These are phyloP conservation scores for Cercospora brassicicola DNA, from an alignment of 2,329 filamentous ascomycete genomes.

Conservation along the genomic window DNA sequence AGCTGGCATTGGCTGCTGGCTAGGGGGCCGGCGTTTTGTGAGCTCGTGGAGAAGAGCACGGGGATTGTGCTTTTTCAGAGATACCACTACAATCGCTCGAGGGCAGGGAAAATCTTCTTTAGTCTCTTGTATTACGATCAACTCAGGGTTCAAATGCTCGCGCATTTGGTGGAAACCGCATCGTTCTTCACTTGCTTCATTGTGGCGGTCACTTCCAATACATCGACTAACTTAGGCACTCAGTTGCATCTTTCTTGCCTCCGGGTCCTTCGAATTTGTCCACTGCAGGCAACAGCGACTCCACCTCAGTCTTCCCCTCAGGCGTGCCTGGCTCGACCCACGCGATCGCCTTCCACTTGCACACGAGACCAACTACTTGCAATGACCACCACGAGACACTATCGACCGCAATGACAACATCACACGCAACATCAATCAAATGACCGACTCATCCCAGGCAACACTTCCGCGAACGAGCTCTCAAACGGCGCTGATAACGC, in stretches of 20 bases:
- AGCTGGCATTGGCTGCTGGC: not conserved
- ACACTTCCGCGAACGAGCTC: not conserved
- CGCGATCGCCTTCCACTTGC: not conserved
- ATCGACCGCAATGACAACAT: not conserved
- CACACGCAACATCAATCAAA: not conserved
- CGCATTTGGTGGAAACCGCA: not conserved
- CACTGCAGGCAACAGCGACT: not conserved
- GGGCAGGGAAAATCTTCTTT: slow-evolving; percentile 9
- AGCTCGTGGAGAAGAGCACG: not conserved
- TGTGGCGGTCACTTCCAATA: not conserved
- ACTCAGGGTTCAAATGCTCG: slow-evolving; percentile 1
- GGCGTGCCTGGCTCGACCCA: not conserved
- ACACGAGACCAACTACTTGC: not conserved
- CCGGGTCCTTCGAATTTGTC: no score
- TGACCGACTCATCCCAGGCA: slow-evolving; percentile 5
- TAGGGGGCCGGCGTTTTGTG: not conserved
- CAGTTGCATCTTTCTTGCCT: not conserved
- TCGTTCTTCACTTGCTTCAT: not conserved
- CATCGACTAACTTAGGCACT: not conserved
- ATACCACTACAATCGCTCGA: slow-evolving; percentile 22
- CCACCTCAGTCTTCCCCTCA: not conserved
- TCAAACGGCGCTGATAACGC: slow-evolving; percentile 9
- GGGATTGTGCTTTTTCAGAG: slow-evolving; percentile 17
- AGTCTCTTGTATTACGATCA: slow-evolving; percentile 14
- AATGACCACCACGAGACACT: not conserved